Evolutionary conservation across 1,139 yeast genomes (phyloP).

Genomic region (Hyphopichia buzzinii): DNA sequence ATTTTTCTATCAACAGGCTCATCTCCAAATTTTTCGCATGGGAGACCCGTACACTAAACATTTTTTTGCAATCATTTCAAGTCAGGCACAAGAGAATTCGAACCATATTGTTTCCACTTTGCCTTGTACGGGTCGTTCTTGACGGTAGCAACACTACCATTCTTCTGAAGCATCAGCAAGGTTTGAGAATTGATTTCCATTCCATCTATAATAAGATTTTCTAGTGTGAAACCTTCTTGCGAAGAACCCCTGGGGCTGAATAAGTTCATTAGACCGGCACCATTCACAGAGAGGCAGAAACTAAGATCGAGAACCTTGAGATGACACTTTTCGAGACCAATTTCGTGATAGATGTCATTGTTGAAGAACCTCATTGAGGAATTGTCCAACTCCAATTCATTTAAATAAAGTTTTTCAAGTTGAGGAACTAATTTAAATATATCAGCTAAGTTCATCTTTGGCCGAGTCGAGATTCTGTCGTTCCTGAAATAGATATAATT

Average conservation of each 20-base stretch:
- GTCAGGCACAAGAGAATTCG: conserved; percentile 25
- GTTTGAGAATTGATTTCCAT: conserved; percentile 34
- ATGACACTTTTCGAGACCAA: conserved; percentile 15
- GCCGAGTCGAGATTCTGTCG: conserved; percentile 16
- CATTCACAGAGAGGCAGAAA: conserved; percentile 34
- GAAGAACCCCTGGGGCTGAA: conserved; percentile 10
- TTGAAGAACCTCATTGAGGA: conserved; percentile 31
- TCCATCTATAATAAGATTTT: conserved; percentile 33
- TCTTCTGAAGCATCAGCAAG: conserved; percentile 17
- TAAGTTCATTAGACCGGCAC: conserved; percentile 38
- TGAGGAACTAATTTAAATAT: conserved; percentile 24
- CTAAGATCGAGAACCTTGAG: conserved; percentile 34
- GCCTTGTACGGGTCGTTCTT: conserved; percentile 25
- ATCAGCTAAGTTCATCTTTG: conserved; percentile 18
- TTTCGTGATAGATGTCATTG: conserved; percentile 18
- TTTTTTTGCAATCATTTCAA: conserved; percentile 1
- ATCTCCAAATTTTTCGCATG: neutral
- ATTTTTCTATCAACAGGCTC: neutral
- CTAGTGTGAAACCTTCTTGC: conserved; percentile 12
- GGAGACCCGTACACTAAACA: conserved; percentile 1
- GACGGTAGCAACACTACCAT: conserved; percentile 19
- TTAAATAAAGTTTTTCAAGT: conserved; percentile 24
- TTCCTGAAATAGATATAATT: conserved; percentile 30
- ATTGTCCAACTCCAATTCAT: conserved; percentile 40
- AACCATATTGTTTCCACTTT: conserved; percentile 39